Evolutionary conservation across 2,329 filamentous ascomycete genomes (phyloP).

Genomic region (Diaporthe helianthi): DNA sequence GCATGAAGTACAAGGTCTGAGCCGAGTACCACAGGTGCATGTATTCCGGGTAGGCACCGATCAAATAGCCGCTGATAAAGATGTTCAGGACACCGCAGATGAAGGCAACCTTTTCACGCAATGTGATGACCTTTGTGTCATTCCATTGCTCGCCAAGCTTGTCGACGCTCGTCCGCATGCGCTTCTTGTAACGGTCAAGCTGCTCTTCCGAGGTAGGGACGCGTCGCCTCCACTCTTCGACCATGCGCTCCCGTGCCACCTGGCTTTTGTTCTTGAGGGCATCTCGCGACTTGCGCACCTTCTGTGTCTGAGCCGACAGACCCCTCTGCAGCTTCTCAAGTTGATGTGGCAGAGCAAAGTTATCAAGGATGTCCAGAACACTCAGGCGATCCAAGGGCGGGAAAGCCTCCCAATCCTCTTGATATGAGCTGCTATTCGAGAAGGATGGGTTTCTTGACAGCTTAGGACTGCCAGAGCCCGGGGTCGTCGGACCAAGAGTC

Average conservation of each 20-base stretch:
- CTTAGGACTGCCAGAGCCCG: conserved; percentile 54
- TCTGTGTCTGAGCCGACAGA: conserved; percentile 82
- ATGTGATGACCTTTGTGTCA: conserved; percentile 84
- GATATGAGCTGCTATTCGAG: conserved; percentile 83
- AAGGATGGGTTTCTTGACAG: conserved; percentile 82
- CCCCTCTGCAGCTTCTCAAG: conserved; percentile 89
- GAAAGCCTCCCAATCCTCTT: conserved; percentile 86
- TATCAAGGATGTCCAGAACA: conserved; percentile 92
- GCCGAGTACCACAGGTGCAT: conserved; percentile 93
- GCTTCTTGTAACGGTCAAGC: conserved; percentile 85
- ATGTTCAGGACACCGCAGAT: conserved; percentile 97
- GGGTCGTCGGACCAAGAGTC: conserved; percentile 53
- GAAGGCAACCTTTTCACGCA: conserved; percentile 93
- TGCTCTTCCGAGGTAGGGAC: conserved; percentile 90
- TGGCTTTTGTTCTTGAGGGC: conserved; percentile 78
- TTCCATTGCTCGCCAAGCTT: conserved; percentile 86
- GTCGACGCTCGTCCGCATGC: conserved; percentile 89
- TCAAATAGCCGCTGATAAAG: conserved; percentile 92
- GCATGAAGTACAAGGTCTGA: conserved; percentile 95
- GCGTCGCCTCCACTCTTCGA: conserved; percentile 90
- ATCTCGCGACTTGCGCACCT: conserved; percentile 82
- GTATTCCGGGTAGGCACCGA: conserved; percentile 82
- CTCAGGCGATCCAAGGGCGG: conserved; percentile 89
- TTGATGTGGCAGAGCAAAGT: conserved; percentile 87
- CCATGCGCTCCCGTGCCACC: conserved; percentile 84